Evolutionary conservation across 2,329 filamentous ascomycete genomes (phyloP).

Genomic region (Chalaropsis ovoidea): DNA sequence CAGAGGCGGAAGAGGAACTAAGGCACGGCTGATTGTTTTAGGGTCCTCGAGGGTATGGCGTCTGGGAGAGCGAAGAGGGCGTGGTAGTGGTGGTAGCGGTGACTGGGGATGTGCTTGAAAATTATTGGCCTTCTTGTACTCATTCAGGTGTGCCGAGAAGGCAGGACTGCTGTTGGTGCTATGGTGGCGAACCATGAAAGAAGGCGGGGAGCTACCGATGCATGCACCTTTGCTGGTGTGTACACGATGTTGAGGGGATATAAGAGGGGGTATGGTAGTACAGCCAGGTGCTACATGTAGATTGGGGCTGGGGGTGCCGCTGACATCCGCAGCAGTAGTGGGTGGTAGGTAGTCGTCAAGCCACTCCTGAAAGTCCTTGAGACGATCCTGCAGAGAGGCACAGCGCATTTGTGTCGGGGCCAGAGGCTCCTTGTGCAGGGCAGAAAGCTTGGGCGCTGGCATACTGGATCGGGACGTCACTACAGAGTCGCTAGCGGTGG

Average conservation of each 20-base stretch:
- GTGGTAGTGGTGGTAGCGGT: background rate
- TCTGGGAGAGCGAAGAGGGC: background rate
- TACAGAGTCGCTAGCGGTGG: background rate
- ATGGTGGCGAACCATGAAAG: background rate
- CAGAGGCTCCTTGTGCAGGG: background rate
- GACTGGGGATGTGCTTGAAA: background rate
- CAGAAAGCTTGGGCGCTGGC: background rate
- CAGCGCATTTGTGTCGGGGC: background rate
- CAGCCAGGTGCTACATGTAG: background rate
- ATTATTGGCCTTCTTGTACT: background rate
- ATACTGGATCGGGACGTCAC: background rate
- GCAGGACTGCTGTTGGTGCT: background rate
- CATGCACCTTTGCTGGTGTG: background rate
- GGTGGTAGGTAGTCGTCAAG: slow-evolving; percentile 24
- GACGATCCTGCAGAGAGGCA: slow-evolving; percentile 23
- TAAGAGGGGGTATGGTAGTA: background rate
- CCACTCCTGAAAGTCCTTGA: slow-evolving; percentile 26
- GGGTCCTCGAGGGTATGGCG: background rate
- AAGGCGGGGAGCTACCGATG: background rate
- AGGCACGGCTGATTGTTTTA: background rate
- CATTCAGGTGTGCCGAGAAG: background rate
- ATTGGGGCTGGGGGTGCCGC: background rate
- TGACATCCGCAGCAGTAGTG: background rate
- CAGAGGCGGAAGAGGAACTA: slow-evolving; percentile 1
- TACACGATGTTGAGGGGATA: background rate